Base-by-base conservation (phyloP, 805 yeast genomes). In the Cephaloascus fragrans region DNA sequence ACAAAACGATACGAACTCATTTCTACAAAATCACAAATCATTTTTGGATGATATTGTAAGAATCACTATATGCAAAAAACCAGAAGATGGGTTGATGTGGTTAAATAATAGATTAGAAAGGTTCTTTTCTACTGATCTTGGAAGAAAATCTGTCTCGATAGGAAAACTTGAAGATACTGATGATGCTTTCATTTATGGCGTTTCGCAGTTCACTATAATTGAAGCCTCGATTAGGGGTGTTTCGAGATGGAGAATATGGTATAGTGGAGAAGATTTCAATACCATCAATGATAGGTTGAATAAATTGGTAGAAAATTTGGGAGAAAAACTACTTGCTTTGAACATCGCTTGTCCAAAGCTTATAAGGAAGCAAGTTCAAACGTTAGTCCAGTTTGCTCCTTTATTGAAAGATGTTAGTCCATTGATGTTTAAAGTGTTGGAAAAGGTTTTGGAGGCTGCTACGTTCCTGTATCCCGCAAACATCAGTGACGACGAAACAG, bases 241-340 rank as follows among this genome's bases (percentile, higher is more conserved):
- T 18, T 80, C 93, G 10, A 75, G 99, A 53, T 94, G 99, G 98
- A 77, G 86, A 50, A 78, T 87, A 15, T 90, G 97, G 96, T 88
- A 86, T 50, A 71, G 60, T 28, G 76, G 77, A 4, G 71, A 67
- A 4, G 71, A 71, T 18, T 69, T 74, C 38, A 79, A 73, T 29
- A 62, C 64, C 31, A 64, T 76, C 12, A 80, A 78, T 37, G 66
- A 56, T 17, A 64, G 76, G 39, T 61, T 77, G 38, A 66, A 64
- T 35, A 70, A 71, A 37, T 63, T 74, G 35, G 77, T 83, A 8
- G 88, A 85, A 52, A 72, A 69, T 14, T 66, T 87, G 37, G 83
- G 95, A 37, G 82, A 83, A 45, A 74, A 80, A 48, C 64, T 93
- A 42, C 64, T 93, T 41, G 80, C 79, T 28, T 73, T 93, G 69